Percentiles rank a stretch among this genome's conserved stretches.
These are phyloP conservation scores for Escovopsis weberi DNA, from an alignment of 2,329 filamentous ascomycete genomes.

Conservation along the genomic window DNA sequence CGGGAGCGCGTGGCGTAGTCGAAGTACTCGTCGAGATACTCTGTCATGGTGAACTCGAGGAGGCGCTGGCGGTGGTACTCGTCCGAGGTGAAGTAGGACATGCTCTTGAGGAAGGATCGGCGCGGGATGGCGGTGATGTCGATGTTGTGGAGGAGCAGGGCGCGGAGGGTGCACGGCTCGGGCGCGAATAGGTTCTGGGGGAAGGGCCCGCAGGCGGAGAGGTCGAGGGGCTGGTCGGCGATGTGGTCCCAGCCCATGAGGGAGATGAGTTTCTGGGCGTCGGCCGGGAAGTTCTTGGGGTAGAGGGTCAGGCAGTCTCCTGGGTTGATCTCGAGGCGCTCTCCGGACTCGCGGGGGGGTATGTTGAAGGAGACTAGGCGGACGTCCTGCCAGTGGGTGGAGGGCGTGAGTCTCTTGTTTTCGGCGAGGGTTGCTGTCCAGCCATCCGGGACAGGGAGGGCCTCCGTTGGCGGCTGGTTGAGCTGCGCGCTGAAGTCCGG, in stretches of 20 bases:
- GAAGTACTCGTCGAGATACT: slow-evolving; percentile 80
- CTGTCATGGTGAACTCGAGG: slow-evolving; percentile 65
- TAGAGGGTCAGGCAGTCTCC: slow-evolving; percentile 72
- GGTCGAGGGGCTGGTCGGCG: slow-evolving; percentile 54
- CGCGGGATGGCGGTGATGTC: slow-evolving; percentile 85
- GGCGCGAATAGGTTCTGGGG: slow-evolving; percentile 22
- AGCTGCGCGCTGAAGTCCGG: slow-evolving; percentile 1
- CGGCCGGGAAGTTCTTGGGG: slow-evolving; percentile 71
- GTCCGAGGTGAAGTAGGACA: slow-evolving; percentile 62
- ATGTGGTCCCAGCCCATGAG: slow-evolving; percentile 65
- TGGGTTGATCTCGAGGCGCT: slow-evolving; percentile 35
- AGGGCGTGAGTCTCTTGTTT: slow-evolving; percentile 64
- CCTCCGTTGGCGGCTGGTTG: slow-evolving; percentile 15
- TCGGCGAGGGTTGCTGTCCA: slow-evolving; percentile 41
- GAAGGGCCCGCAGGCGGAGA: slow-evolving; percentile 24
- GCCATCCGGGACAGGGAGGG: slow-evolving; percentile 42
- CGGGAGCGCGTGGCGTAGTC: slow-evolving; percentile 89
- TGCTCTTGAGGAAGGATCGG: slow-evolving; percentile 67
- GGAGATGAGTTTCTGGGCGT: slow-evolving; percentile 64
- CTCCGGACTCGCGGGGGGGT: slow-evolving; percentile 9
- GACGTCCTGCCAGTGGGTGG: slow-evolving; percentile 84
- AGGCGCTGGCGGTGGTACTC: slow-evolving; percentile 65
- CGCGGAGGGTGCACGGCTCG: slow-evolving; percentile 47
- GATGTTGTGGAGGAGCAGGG: slow-evolving; percentile 65
- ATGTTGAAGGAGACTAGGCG: slow-evolving; percentile 55